Evolutionary conservation across 2,329 filamentous ascomycete species (phyloP), one percentile per base, ranked within the genome.

Genomic region (Phialophora chinensis): DNA sequence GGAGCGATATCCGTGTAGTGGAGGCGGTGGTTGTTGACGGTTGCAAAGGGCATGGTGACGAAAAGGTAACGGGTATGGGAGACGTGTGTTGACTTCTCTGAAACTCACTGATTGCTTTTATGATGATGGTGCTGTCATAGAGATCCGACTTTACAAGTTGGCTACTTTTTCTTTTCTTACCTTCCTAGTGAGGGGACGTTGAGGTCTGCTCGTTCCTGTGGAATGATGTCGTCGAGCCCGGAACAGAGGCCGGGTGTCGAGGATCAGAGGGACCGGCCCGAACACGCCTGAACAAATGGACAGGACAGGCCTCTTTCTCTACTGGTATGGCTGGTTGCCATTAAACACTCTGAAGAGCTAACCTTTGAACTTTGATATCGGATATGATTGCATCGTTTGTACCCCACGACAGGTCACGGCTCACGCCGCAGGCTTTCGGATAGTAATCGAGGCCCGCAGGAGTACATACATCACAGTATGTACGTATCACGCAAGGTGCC

Each of bases 1-100:
- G 55, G 66, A n/a, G 60, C 55, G n/a, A 69, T 57, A 59, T 73
- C 70, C 31, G 70, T 72, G 67, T 72, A 73, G 52, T 71, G 70
- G 11, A 73, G 62, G 17, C 59, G 23, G 65, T 70, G 71, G 54
- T 58, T 44, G 54, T 72, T 71, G 60, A 72, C 58, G 33, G 58
- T 70, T 23, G 68, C 67, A 49, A 70, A 73, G 4, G 72, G 72
- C 72, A 73, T 73, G 14, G 17, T 65, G 57, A 38, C 52, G 33
- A 8, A 20, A 12, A 17, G 17, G 20, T 59, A 44, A 27, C 38
- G 38, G n/a, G 7, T 44, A 44, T 8, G 17, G 14, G 17, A 44
- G 38, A 44, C 17, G 38, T 44, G 5, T 44, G 38, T 8, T 17
- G 17, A 4, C 6, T 44, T 7, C n/a, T n/a, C 38, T 5, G 17